Conservation (phyloP, 768 basidiomycete species). For the Panus rudis region DNA sequence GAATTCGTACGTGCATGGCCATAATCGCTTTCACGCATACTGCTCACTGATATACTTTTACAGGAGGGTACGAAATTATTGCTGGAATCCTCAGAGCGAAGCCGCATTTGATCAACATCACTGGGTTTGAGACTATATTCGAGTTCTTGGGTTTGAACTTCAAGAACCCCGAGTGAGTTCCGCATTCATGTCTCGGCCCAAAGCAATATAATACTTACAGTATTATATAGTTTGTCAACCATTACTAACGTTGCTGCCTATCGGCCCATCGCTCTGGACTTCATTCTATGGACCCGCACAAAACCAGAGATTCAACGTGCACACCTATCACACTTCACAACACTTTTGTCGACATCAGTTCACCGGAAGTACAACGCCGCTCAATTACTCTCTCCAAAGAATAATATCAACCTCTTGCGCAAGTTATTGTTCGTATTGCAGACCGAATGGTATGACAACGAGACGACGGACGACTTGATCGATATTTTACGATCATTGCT, state of each 20-base stretch:
- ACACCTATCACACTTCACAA: constrained; percentile 77
- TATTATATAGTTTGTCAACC: constrained; percentile 57
- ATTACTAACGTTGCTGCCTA: constrained; percentile 81
- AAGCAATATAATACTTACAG: background rate
- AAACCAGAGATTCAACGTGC: constrained; percentile 66
- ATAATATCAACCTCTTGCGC: constrained; percentile 61
- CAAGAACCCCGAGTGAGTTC: constrained; percentile 68
- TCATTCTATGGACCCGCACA: constrained; percentile 81
- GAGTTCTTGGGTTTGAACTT: constrained; percentile 84
- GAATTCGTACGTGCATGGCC: constrained; percentile 54
- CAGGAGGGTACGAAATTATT: constrained; percentile 86
- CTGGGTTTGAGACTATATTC: constrained; percentile 76
- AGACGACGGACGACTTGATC: constrained; percentile 41
- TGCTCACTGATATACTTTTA: background rate
- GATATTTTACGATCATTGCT: constrained; percentile 57
- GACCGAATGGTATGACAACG: constrained; percentile 64
- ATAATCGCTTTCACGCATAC: background rate
- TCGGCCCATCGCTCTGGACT: constrained; percentile 76
- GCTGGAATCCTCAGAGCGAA: constrained; percentile 68
- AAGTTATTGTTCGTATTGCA: constrained; percentile 79
- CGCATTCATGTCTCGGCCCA: background rate
- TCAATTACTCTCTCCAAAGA: constrained; percentile 49
- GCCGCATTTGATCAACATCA: constrained; percentile 67
- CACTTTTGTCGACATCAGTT: constrained; percentile 63
- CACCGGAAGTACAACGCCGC: constrained; percentile 73